Base-by-base conservation (phyloP, 371 early-diverging fungal genomes). In the Thermomucor indicae-seudaticae region DNA sequence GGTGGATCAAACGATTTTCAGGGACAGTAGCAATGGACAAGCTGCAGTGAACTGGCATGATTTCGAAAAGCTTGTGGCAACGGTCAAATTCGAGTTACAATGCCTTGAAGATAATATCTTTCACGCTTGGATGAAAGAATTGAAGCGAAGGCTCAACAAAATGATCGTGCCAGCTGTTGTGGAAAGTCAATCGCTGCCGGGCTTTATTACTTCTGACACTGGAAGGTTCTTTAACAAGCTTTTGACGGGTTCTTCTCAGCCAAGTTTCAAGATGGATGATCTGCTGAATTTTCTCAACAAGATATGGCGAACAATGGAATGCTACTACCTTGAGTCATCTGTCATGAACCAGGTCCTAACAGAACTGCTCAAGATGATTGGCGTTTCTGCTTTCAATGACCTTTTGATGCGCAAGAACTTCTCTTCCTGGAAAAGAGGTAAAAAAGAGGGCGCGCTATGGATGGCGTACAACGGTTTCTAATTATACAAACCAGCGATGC, bases 141-240 rank as follows among this genome's bases (percentile, higher is more conserved):
- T 96, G 58, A 95, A 95, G 72, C 93, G 93, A 65, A 83, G 90
- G 8, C 70, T 97, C 23, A 75, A 73, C 61, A 92, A 91, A 75
- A 89, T 96, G 85, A 88, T 93, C 47, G 88, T 96, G 27, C 91
- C 95, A 11, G 95, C 92, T 35, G 88, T 95, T n/a, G 90, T 96
- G 17, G 96, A 94, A 65, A 83, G 88, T 64, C 93, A 95, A 64
- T 86, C 90, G 0, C 71, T 95, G 22, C 93, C 93, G 8, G 93
- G 92, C 4, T 93, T 93, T 62, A 82, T 89, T 32, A 91, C 93
- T 46, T 90, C 85, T 55, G 94, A 96, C 58, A 78, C 85, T 29
- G 48, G 54, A 11, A 85, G 93, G 4, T 88, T 96, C 67, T 81
- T 89, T 50, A 87, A 86, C 65, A 85, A 85, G 56, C 59, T 89